A percentile compares a stretch with the other conserved stretches of the same genome.
Conservation (phyloP, 2,329 filamentous ascomycete species). For the Aspergillus tanneri region DNA sequence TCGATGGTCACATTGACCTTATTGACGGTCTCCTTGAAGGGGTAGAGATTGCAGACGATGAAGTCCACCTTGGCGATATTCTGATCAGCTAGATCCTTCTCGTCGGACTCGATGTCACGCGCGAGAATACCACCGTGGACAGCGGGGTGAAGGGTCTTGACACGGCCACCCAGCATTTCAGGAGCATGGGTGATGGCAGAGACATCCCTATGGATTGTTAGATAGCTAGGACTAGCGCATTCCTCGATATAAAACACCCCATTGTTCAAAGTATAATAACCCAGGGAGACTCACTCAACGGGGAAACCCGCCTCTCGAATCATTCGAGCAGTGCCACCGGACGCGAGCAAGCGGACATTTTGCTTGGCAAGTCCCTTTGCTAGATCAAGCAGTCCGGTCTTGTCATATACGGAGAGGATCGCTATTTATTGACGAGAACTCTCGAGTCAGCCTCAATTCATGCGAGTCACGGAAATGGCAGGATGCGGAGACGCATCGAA, state of each 20-base stretch:
- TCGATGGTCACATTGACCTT: conserved; percentile 96
- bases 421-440: conserved; percentile 49
- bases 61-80: conserved; percentile 95
- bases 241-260: not conserved
- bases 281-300: conserved; percentile 69
- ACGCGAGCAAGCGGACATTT: conserved; percentile 89
- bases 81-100: conserved; percentile 93
- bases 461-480: conserved; percentile 13
- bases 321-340: conserved; percentile 92
- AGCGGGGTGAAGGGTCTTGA: conserved; percentile 95
- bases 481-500: conserved; percentile 16
- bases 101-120: conserved; percentile 88
- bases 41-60: conserved; percentile 97
- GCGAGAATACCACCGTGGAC: conserved; percentile 85
- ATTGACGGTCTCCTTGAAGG: conserved; percentile 96
- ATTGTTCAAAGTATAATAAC: not conserved
- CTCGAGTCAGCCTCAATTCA: conserved; percentile 13
- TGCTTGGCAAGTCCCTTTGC: conserved; percentile 86
- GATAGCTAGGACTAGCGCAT: not conserved
- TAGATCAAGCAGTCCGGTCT: conserved; percentile 90
- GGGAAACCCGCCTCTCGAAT: conserved; percentile 94
- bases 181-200: conserved; percentile 95
- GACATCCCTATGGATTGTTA: conserved; percentile 66
- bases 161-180: conserved; percentile 89
- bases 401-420: conserved; percentile 98